Percentiles rank a stretch among this genome's conserved stretches.
These are phyloP conservation scores for Alloteropsis semialata DNA, from an alignment of 176 grass and related monocot genomes.

Conservation along the genomic window DNA sequence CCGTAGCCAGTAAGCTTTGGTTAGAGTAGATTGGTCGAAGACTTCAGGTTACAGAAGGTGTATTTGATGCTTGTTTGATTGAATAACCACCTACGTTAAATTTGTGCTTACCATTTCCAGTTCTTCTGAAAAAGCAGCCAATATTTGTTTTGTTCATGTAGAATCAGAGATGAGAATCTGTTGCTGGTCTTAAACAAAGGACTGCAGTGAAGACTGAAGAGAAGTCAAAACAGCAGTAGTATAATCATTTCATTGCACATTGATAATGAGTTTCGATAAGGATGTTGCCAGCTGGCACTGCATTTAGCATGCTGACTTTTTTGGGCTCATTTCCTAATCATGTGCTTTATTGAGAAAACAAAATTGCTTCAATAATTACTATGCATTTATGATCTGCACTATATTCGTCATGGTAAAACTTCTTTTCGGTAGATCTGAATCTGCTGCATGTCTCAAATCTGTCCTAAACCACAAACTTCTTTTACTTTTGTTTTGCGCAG, in stretches of 20 bases:
- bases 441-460: neutral
- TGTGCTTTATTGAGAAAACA: neutral
- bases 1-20: neutral
- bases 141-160: neutral
- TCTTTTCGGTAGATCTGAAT: neutral
- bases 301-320: constrained; percentile 20
- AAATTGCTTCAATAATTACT: neutral
- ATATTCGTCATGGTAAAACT: neutral
- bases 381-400: neutral
- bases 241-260: neutral
- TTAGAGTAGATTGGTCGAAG: neutral
- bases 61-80: neutral
- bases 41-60: neutral
- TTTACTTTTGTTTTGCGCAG: constrained; percentile 37
- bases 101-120: neutral
- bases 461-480: neutral
- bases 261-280: neutral
- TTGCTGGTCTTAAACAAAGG: neutral
- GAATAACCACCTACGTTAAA: neutral
- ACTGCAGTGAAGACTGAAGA: neutral
- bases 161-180: constrained; percentile 7
- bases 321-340: neutral
- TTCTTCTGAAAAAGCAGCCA: neutral
- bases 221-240: neutral
- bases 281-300: constrained; percentile 20